A percentile compares a stretch with the other conserved stretches of the same genome.
phyloP scores from a whole-genome alignment of 495 filamentous ascomycete genomes.

The Neurospora pannonica region DNA sequence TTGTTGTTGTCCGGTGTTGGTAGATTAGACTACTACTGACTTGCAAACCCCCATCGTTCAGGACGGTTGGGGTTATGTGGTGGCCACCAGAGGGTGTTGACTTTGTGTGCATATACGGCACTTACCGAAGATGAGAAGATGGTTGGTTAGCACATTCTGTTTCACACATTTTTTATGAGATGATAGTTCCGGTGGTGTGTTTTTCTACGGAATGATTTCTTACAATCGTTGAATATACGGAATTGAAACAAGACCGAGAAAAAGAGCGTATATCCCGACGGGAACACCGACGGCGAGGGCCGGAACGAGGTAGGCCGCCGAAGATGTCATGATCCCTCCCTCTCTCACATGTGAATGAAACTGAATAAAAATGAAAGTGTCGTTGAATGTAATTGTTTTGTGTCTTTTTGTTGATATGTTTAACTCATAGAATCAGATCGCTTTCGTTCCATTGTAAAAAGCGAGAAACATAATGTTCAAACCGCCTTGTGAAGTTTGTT shows the following conservation, averaged over 20 bases:
- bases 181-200: not conserved
- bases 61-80: conserved; percentile 55
- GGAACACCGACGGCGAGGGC: conserved; percentile 34
- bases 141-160: not conserved
- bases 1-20: not conserved
- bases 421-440: not conserved
- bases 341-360: not conserved
- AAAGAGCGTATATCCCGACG: conserved; percentile 30
- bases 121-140: not conserved
- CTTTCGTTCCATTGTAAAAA: not conserved
- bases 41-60: conserved; percentile 73
- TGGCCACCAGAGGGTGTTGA: conserved; percentile 57
- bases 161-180: no score
- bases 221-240: conserved; percentile 40
- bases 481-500: not conserved
- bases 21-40: conserved; percentile 34
- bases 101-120: conserved; percentile 59
- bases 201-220: not conserved
- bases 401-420: not conserved
- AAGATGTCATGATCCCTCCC: not conserved
- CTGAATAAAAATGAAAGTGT: not conserved
- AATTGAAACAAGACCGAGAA: conserved; percentile 37
- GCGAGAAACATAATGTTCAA: not conserved
- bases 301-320: conserved; percentile 9
- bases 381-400: not conserved